Evolutionary conservation across 1,284 basidiomycete species (phyloP).

Genomic region (Thelephora terrestris): DNA sequence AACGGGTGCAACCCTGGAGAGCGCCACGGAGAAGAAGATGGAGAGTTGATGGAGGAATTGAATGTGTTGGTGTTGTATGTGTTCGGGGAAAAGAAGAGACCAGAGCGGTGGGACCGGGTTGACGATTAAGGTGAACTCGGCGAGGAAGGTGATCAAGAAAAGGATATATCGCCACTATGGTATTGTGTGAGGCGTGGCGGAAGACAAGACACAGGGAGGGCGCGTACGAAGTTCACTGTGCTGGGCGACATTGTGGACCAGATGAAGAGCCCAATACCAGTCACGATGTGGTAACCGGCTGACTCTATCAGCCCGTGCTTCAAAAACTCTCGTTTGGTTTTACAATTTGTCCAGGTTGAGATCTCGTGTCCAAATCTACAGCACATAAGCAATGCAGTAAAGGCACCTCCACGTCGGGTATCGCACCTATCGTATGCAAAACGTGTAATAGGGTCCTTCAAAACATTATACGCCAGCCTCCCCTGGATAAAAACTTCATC

Average conservation of each 20-base stretch:
- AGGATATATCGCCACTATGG: slow-evolving; percentile 72
- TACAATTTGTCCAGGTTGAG: slow-evolving; percentile 54
- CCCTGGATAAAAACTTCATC: slow-evolving; percentile 64
- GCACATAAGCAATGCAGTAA: slow-evolving; percentile 5
- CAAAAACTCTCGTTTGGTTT: slow-evolving; percentile 63
- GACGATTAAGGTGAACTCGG: slow-evolving; percentile 56
- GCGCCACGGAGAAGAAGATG: slow-evolving; percentile 58
- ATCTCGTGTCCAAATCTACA: slow-evolving; percentile 68
- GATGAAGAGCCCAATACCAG: slow-evolving; percentile 50
- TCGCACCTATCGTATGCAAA: slow-evolving; percentile 79
- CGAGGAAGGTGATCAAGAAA: slow-evolving; percentile 44
- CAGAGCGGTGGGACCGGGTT: slow-evolving; percentile 33
- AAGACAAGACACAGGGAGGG: not conserved
- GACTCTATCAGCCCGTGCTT: slow-evolving; percentile 56
- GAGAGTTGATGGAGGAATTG: slow-evolving; percentile 70
- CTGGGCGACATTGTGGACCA: slow-evolving; percentile 50
- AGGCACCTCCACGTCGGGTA: not conserved
- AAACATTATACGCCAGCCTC: slow-evolving; percentile 68
- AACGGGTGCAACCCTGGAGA: slow-evolving; percentile 56
- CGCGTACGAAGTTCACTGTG: slow-evolving; percentile 57
- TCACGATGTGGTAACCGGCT: slow-evolving; percentile 64
- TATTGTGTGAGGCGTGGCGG: slow-evolving; percentile 7
- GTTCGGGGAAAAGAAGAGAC: slow-evolving; percentile 24
- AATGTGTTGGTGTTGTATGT: slow-evolving; percentile 65
- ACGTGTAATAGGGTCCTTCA: slow-evolving; percentile 69